Evolutionary conservation across 768 basidiomycete species (phyloP), one percentile per base, ranked within the genome.

Genomic region (Cystobasidiopsis lactophilus): DNA sequence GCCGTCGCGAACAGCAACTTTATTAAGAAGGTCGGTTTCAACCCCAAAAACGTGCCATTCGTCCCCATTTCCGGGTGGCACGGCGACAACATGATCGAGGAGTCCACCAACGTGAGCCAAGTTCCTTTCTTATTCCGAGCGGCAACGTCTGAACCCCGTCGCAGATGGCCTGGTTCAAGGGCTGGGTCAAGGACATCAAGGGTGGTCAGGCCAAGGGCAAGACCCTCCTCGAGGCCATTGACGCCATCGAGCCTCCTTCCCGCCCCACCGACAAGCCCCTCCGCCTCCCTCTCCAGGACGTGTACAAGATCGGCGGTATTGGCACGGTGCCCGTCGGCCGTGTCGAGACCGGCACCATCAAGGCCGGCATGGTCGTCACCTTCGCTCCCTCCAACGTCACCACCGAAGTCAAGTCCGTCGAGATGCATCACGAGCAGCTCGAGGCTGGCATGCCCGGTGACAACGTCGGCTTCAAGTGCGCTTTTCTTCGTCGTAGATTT

Each of bases 251-350:
- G 67, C 88, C 93, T 66, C 93, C 93, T 59, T 70, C 73, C 61
- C 85, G 93, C 70, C 93, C 93, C 59, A 80, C 82, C 68, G 93
- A 98, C 75, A 96, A 95, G 77, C 91, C 93, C 63, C 93, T 98
- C 74, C 89, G 93, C 73, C 89, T 98, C 62, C 88, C 91, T 65
- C 86, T 93, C 70, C 91, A 98, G 79, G 93, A 98, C 78, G 93
- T 98, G 67, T 96, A 98, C 85, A 98, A 98, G 78, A 98, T 98
- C 65, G 93, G 93, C 73, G 93, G 93, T 85, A 98, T 98, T 62
- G 93, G 93, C 62, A 98, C 93, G 64, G 93, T 98, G 66, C 93
- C 93, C 69, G 93, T 98, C 73, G 93, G 93, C 69, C 93, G 93
- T 84, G 93, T 98, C 64, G 93, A 98, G 77, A 98, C 93, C 67